phyloP scores from a whole-genome alignment of 805 yeast species.

The Spathaspora passalidarum region DNA sequence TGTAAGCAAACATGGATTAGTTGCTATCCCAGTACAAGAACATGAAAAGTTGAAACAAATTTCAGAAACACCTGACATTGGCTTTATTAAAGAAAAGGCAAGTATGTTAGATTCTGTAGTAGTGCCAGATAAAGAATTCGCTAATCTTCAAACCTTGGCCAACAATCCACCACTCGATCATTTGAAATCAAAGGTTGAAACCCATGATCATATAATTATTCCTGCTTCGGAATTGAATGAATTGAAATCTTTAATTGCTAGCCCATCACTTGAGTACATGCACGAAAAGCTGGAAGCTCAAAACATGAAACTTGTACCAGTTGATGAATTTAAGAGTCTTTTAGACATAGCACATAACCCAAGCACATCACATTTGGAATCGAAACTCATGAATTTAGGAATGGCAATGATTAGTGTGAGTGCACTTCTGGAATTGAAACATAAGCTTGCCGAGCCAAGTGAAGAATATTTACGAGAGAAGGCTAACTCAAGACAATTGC shows the following conservation, averaged over 20 bases:
- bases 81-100: slow-evolving; percentile 16
- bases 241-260: slow-evolving; percentile 6
- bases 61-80: slow-evolving; percentile 17
- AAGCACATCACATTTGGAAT: slow-evolving; percentile 25
- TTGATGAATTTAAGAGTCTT: slow-evolving; percentile 28
- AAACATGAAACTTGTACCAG: slow-evolving; percentile 29
- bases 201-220: slow-evolving; percentile 14
- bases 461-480: slow-evolving; percentile 23
- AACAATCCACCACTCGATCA: slow-evolving; percentile 17
- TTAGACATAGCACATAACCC: slow-evolving; percentile 27
- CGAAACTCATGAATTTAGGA: slow-evolving; percentile 30
- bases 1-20: slow-evolving; percentile 9
- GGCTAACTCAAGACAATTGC: slow-evolving; percentile 6
- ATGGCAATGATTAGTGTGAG: slow-evolving; percentile 3
- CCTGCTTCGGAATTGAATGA: slow-evolving; percentile 9
- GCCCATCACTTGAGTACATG: slow-evolving; percentile 14
- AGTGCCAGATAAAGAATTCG: slow-evolving; percentile 13
- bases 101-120: slow-evolving; percentile 10
- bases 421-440: slow-evolving; percentile 2
- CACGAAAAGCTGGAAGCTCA: slow-evolving; percentile 17
- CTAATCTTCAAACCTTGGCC: not conserved
- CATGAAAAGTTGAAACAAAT: slow-evolving; percentile 10
- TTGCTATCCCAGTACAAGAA: slow-evolving; percentile 14
- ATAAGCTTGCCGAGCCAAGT: slow-evolving; percentile 20
- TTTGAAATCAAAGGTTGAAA: slow-evolving; percentile 13